Percentiles rank a stretch among this genome's conserved stretches.
Conservation (phyloP, 2,329 filamentous ascomycete genomes). For the Didymella keratinophila region DNA sequence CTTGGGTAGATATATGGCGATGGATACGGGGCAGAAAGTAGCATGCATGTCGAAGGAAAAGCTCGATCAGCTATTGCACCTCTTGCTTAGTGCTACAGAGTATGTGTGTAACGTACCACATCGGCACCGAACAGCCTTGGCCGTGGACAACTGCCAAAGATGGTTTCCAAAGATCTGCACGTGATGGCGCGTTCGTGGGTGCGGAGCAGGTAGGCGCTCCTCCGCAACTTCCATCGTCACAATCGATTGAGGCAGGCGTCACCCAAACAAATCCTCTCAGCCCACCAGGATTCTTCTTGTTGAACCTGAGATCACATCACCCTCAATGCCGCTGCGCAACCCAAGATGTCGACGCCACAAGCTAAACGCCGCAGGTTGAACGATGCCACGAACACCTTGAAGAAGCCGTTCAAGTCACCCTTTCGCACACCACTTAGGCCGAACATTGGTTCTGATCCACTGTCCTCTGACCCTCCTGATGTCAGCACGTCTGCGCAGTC, state of each 20-base stretch:
- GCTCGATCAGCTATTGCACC: too few species aligned
- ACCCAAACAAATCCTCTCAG: conserved; percentile 1
- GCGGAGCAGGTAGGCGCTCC: background rate
- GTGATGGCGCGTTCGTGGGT: conserved; percentile 7
- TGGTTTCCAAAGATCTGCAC: too few species aligned
- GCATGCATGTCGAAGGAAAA: too few species aligned
- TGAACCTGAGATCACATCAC: background rate
- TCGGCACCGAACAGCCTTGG: too few species aligned
- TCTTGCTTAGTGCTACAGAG: too few species aligned
- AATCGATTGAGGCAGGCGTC: conserved; percentile 1
- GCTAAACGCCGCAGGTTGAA: conserved; percentile 71
- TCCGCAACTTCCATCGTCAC: conserved; percentile 10
- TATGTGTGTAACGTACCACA: too few species aligned
- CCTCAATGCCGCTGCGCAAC: conserved; percentile 25
- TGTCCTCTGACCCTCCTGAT: conserved; percentile 37
- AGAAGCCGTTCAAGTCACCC: conserved; percentile 77
- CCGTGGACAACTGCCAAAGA: too few species aligned
- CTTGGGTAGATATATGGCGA: too few species aligned
- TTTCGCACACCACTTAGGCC: conserved; percentile 59
- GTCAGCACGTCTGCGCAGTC: conserved; percentile 16
- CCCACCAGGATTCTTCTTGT: background rate
- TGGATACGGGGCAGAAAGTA: too few species aligned
- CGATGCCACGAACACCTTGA: conserved; percentile 64
- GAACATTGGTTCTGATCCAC: conserved; percentile 31
- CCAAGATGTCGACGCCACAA: conserved; percentile 58